Percentiles rank a stretch among this genome's conserved stretches.
Conservation (phyloP, 2,329 filamentous ascomycete genomes). For the Colletotrichum sublineola region DNA sequence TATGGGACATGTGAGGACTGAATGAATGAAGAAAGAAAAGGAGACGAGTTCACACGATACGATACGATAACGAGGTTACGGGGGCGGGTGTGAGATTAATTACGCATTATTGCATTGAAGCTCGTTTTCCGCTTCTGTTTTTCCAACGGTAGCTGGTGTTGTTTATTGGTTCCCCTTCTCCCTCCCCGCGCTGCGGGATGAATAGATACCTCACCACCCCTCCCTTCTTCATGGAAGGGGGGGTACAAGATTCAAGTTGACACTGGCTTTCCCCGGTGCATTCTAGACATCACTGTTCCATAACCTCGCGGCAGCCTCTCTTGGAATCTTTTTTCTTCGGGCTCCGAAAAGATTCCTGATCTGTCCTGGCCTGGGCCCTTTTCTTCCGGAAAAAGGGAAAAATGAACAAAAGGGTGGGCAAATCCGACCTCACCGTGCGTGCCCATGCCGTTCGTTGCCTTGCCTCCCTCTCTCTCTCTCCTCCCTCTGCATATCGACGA, state of each 20-base stretch:
- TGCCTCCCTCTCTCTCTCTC: neutral
- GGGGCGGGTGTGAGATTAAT: neutral
- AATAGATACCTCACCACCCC: neutral
- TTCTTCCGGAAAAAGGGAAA: neutral
- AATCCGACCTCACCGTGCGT: neutral
- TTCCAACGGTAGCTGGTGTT: neutral
- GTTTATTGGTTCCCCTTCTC: neutral
- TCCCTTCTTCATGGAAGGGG: neutral
- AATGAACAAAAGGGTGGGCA: neutral
- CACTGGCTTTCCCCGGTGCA: neutral
- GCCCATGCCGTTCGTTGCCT: neutral
- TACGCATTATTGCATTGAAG: neutral
- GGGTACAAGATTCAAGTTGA: too few relatives aligned
- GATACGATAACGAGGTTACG: neutral
- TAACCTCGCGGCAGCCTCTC: neutral
- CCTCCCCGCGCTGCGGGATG: neutral
- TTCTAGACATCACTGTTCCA: neutral
- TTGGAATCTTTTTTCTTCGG: neutral
- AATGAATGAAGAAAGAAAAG: neutral
- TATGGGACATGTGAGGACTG: neutral
- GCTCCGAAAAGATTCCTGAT: neutral
- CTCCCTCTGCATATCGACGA: constrained; percentile 13
- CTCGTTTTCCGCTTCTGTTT: neutral
- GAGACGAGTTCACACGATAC: neutral
- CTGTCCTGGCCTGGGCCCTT: neutral